Evolutionary conservation across 2,329 filamentous ascomycete genomes (phyloP), one percentile per base, ranked within the genome.

Genomic region (Diaporthe sp.): DNA sequence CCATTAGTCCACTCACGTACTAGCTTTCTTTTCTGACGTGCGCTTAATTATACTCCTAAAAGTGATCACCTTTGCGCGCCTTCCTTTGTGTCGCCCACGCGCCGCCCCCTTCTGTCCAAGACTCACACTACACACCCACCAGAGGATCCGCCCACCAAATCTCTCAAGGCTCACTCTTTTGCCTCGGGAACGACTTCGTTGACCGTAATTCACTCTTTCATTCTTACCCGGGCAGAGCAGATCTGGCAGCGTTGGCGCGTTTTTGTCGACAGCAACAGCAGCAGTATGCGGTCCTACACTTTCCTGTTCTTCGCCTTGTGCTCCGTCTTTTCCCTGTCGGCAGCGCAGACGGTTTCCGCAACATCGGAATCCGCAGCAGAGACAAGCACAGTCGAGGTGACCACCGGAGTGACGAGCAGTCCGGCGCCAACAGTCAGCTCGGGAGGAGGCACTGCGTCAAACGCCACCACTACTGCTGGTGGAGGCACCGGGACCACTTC

Each of bases 271-370:
- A 8, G 8, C 69, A 57, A 7, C 17, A 9, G 10, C 58, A 59
- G 15, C 62, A 78, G 13, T 8, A 82, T 81, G 79, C 77, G 75
- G 61, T 74, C 73, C 62, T 61, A 67, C 72, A 39, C 53, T 31
- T 76, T 78, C 49, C 34, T 81, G 46, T 80, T 80, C 49, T 78
- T 83, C 73, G 78, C 84, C 13, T 78, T 82, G 73, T 78, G 81
- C 78, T 79, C 80, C 34, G 79, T 84, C 57, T 72, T 82, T 42
- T 77, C 78, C 59, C 76, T 83, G 2, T 80, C 78, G 13, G 76
- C 77, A 12, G 82, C 84, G 39, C 84, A 85, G 78, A 81, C 81
- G 7, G 78, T 80, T n/a, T 80, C 82, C 15, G 79, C 81, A 15
- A 81, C 74, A 25, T 71, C 79, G 17, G 55, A 77, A 22, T 73